Base-by-base conservation (phyloP, 805 yeast species). In the Wickerhamomyces mucosus region DNA sequence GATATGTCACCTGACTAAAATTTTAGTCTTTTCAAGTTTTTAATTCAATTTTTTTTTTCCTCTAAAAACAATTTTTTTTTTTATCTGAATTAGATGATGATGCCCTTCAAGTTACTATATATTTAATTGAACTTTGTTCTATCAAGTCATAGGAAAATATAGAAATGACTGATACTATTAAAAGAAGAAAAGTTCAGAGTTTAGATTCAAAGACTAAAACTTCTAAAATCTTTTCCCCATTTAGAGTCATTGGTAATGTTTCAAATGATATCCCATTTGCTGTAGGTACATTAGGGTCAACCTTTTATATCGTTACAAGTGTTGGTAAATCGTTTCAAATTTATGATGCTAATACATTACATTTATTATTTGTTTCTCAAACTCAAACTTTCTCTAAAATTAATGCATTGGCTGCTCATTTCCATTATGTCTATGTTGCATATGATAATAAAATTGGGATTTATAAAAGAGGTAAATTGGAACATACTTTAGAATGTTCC, bases 311-410 rank as follows among this genome's bases (percentile, higher is more conserved):
- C 24, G 94, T 79, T 13, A 89, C 97, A 1, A 76, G 83, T 27
- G 95, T 92, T 15, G 97, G 96, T 3, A 67, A 75, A 32, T 69
- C 89, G 1, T 84, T 92, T 61, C 97, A 89, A 55, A 84, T 92
- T 18, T 92, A 82, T 50, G 98, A 92, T 59, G 95, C 82, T 46
- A 75, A 89, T 20, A 84, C 82, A 6, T 61, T 89, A 39, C 92
- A 83, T 43, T 61, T 89, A 40, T 60, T 89, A 15, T 89, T 92
- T 56, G 94, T 89, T 10, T 83, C 95, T 1, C 82, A 75, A 41
- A 71, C 69, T 15, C 89, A 82, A 52, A 79, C 95, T 0, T 68
- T 78, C 0, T 51, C 72, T 7, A 69, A 72, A 35, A 86, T 89
- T 41, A 73, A 78, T 17, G 71, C 78, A 15, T 59, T 89, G 28